Percentiles rank a stretch among this genome's conserved stretches.
These are phyloP conservation scores for Talaromyces sp. DNA, from an alignment of 2,329 filamentous ascomycete genomes.

Conservation along the genomic window DNA sequence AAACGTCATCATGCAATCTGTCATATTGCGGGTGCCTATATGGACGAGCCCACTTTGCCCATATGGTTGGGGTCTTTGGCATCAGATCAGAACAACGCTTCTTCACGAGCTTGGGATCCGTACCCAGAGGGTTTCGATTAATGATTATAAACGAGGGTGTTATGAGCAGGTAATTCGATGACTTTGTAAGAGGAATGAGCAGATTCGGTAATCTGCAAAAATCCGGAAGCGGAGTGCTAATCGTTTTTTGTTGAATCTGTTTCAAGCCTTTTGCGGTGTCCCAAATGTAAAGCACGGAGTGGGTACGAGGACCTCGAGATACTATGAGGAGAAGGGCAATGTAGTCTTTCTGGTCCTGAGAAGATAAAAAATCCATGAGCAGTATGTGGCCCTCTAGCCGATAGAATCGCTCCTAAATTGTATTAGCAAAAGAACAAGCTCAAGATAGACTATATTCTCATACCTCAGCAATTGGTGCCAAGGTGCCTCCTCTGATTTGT, in stretches of 20 bases:
- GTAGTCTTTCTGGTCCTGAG: constrained; percentile 63
- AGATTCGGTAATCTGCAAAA: constrained; percentile 60
- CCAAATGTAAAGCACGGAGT: constrained; percentile 53
- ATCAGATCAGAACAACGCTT: constrained; percentile 22
- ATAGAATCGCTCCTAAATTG: constrained; percentile 45
- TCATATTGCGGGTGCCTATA: constrained; percentile 63
- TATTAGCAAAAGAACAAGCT: neutral
- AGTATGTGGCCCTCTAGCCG: constrained; percentile 69
- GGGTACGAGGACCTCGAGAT: constrained; percentile 42
- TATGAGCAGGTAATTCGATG: constrained; percentile 68
- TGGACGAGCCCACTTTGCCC: constrained; percentile 82
- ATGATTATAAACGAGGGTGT: constrained; percentile 56
- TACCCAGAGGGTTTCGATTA: constrained; percentile 42
- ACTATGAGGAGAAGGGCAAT: constrained; percentile 72
- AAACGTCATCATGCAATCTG: constrained; percentile 70
- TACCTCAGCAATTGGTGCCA: constrained; percentile 61
- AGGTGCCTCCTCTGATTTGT: constrained; percentile 47
- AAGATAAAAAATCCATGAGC: constrained; percentile 81
- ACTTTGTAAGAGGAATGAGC: constrained; percentile 67
- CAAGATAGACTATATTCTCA: neutral
- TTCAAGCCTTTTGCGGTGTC: constrained; percentile 41
- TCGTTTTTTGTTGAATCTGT: constrained; percentile 26
- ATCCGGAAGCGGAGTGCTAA: constrained; percentile 30
- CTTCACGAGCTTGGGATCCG: constrained; percentile 18
- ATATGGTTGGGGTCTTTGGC: constrained; percentile 53